Evolutionary conservation across 2,329 filamentous ascomycete species (phyloP).

Genomic region (Fusarium pseudocircinatum): DNA sequence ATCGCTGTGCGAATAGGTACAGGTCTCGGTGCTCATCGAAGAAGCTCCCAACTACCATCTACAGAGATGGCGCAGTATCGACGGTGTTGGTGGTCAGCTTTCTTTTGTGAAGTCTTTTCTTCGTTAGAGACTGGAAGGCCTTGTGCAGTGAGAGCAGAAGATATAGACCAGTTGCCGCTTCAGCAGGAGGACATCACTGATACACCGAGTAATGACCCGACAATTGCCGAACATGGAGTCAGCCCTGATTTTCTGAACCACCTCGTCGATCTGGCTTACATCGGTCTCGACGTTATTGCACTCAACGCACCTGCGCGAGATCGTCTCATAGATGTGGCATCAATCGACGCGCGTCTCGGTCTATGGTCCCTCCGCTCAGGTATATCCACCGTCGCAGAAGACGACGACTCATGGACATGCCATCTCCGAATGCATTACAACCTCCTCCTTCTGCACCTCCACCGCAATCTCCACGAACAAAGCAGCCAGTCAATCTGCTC

Average conservation of each 20-base stretch:
- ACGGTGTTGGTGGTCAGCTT: slow-evolving; percentile 40
- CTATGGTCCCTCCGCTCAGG: slow-evolving; percentile 39
- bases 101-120: slow-evolving; percentile 40
- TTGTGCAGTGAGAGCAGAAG: slow-evolving; percentile 37
- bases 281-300: slow-evolving; percentile 35
- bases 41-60: slow-evolving; percentile 32
- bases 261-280: slow-evolving; percentile 37
- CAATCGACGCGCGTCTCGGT: slow-evolving; percentile 37
- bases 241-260: slow-evolving; percentile 37
- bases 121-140: slow-evolving; percentile 36
- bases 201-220: slow-evolving; percentile 3
- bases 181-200: slow-evolving; percentile 33
- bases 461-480: slow-evolving; percentile 28
- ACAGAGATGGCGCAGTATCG: slow-evolving; percentile 39
- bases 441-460: slow-evolving; percentile 35
- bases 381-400: slow-evolving; percentile 37
- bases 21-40: slow-evolving; percentile 32
- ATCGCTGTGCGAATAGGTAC: slow-evolving; percentile 38
- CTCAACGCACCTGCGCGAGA: slow-evolving; percentile 35
- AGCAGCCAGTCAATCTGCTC: slow-evolving; percentile 40
- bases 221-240: neutral
- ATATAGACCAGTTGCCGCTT: slow-evolving; percentile 38
- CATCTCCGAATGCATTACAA: slow-evolving; percentile 43
- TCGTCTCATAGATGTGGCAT: slow-evolving; percentile 24
- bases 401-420: slow-evolving; percentile 34